Percentiles rank a stretch among this genome's conserved stretches.
phyloP scores from a whole-genome alignment of 1,139 yeast genomes.

The Nakaseomyces kungkrabaensis region DNA sequence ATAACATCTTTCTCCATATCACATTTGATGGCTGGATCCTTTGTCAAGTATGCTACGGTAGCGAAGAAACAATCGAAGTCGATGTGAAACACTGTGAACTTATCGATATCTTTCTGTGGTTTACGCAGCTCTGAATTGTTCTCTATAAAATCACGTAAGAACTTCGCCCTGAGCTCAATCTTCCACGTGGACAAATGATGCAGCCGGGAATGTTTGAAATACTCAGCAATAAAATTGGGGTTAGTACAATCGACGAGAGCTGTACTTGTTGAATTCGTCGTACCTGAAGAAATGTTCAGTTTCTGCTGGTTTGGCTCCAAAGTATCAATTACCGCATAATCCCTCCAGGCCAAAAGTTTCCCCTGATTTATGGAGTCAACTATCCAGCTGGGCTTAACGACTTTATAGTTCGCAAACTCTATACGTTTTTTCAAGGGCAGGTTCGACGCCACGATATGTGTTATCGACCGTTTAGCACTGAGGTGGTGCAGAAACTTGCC shows the following conservation, averaged over 20 bases:
- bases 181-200: constrained; percentile 90
- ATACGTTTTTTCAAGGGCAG: constrained; percentile 66
- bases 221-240: constrained; percentile 62
- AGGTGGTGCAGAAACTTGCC: constrained; percentile 67
- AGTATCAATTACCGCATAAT: constrained; percentile 44
- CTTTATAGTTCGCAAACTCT: constrained; percentile 58
- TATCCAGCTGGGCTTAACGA: constrained; percentile 80
- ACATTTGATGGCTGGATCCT: constrained; percentile 25
- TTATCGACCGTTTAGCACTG: constrained; percentile 59
- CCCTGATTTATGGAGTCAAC: constrained; percentile 46
- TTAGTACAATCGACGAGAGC: constrained; percentile 48
- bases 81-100: constrained; percentile 52
- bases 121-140: constrained; percentile 1
- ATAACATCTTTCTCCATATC: constrained; percentile 55
- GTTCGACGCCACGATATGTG: constrained; percentile 75
- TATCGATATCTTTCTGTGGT: constrained; percentile 2
- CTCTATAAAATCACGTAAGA: constrained; percentile 24
- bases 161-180: constrained; percentile 56
- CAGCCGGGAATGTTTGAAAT: constrained; percentile 71
- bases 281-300: constrained; percentile 1
- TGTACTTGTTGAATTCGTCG: neutral
- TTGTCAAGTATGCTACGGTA: constrained; percentile 64
- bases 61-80: constrained; percentile 96
- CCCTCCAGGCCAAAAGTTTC: constrained; percentile 54
- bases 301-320: constrained; percentile 41